phyloP scores from a whole-genome alignment of 2,329 filamentous ascomycete genomes.

The Fusarium domesticum region DNA sequence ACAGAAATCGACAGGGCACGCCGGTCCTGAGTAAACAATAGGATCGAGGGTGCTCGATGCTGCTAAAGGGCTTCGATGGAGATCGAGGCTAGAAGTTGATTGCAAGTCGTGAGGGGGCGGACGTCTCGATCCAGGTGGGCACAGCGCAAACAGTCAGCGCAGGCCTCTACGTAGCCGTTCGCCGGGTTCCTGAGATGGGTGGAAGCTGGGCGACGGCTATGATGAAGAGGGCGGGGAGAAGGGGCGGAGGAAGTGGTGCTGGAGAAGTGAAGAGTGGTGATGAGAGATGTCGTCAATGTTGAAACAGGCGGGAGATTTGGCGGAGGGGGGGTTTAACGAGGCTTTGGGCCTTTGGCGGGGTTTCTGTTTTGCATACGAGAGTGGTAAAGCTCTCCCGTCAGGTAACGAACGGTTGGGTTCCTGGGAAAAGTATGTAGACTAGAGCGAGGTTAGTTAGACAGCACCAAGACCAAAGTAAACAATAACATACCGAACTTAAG shows the following conservation, averaged over 20 bases:
- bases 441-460: background rate
- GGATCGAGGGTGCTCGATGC: background rate
- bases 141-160: background rate
- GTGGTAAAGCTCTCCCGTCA: conserved; percentile 13
- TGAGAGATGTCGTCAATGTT: conserved; percentile 39
- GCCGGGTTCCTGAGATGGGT: background rate
- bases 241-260: conserved; percentile 18
- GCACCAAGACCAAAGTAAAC: background rate
- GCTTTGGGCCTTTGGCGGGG: conserved; percentile 28
- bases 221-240: conserved; percentile 12
- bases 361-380: conserved; percentile 27
- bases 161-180: background rate
- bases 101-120: background rate
- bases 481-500: background rate
- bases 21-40: conserved; percentile 12
- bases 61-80: background rate
- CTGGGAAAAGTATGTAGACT: background rate
- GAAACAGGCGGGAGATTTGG: conserved; percentile 23
- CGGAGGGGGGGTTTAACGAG: conserved; percentile 16
- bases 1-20: conserved; percentile 14
- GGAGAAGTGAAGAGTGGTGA: conserved; percentile 24
- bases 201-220: conserved; percentile 2
- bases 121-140: background rate
- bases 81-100: background rate
- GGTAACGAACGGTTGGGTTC: background rate